Evolutionary conservation across 495 filamentous ascomycete species (phyloP), one percentile per base, ranked within the genome.

Genomic region (Cenococcum geophilum): DNA sequence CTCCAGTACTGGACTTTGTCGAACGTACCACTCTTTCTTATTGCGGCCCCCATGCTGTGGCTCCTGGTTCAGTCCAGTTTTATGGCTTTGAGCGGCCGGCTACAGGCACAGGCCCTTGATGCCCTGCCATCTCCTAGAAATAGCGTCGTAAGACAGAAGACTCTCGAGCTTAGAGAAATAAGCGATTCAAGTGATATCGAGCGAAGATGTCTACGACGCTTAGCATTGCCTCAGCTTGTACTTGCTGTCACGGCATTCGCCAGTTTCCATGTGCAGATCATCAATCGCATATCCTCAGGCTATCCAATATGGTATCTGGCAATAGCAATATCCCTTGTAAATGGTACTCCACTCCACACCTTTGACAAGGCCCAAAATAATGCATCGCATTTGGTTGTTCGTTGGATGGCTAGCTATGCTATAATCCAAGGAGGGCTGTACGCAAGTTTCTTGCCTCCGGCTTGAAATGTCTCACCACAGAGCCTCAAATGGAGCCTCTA

Each of bases 371-470:
- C 5, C 66, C 72, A 18, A n/a, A 62, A 48, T 16, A 21, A 14
- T 0, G 18, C 57, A 18, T 12, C 58, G 6, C 36, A 65, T 55
- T 74, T 43, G 58, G 69, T 79, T 34, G 77, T 87, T 23, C 79
- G 78, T 62, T 86, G 80, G 66, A 90, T 93, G 83, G 77, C 91
- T 34, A 78, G 88, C 68, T 96, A 97, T 75, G 89, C 82, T 3
- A 65, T 87, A 42, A 79, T 96, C 43, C 92, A 97, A 68, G 89
- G 80, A 5, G 86, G 80, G 48, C 76, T 97, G 47, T 97, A 88
- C 77, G 83, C 89, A n/a, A 88, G 84, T n/a, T 97, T 97, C 70
- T 80, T 97, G 37, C 92, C 92, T 14, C 92, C 92, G n/a, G 92
- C 92, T 42, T 89, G 45, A 67, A n/a, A 32, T 6, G 27, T 32